Evolutionary conservation across 73 alveolate genomes (phyloP).

Genomic region (Tetrahymena malaccensis): DNA sequence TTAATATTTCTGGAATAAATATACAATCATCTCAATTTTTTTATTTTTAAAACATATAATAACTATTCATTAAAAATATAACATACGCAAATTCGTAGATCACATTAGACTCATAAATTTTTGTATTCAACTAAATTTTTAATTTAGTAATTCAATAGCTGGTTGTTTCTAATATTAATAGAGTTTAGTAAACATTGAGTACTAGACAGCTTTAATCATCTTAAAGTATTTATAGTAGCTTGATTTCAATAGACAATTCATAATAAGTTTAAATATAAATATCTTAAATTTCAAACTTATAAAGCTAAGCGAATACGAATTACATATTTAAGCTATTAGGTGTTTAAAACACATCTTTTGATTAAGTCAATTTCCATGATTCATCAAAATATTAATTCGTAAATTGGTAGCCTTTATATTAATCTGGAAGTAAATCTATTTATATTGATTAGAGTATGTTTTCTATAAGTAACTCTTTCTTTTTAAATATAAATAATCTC

Average conservation of each 20-base stretch:
- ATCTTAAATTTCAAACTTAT: background rate
- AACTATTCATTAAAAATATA: background rate
- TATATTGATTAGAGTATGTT: background rate
- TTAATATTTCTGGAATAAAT: background rate
- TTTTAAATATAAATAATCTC: background rate
- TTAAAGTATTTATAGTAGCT: background rate
- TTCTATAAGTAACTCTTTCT: background rate
- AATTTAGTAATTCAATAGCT: background rate
- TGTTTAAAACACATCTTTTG: background rate
- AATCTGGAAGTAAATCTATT: background rate
- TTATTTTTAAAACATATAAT: background rate
- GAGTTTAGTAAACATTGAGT: background rate
- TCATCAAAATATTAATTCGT: background rate
- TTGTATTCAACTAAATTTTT: background rate
- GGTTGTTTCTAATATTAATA: background rate
- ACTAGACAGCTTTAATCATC: background rate
- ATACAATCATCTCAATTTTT: background rate
- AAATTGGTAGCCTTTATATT: background rate
- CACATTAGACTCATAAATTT: background rate
- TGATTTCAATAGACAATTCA: background rate
- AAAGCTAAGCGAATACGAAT: background rate
- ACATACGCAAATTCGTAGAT: background rate
- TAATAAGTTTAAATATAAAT: background rate
- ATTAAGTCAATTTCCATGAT: background rate
- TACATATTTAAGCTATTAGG: background rate